Percentiles rank a stretch among this genome's conserved stretches.
These are phyloP conservation scores for Salix viminalis DNA, from an alignment of 345 rosid genomes.

Conservation along the genomic window DNA sequence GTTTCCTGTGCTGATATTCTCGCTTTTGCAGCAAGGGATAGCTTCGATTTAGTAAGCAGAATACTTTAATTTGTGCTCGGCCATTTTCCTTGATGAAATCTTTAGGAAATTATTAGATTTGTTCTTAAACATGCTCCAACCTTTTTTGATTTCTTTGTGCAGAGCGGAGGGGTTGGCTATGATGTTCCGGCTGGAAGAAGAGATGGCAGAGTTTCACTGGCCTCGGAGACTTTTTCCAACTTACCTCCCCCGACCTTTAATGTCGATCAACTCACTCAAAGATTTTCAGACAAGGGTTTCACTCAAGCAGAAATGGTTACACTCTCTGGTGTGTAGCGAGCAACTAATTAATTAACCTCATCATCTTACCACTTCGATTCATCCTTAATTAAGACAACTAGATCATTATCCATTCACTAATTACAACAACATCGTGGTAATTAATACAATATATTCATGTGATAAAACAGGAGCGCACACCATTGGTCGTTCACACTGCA, in stretches of 20 bases:
- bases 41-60: conserved; percentile 34
- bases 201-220: conserved; percentile 47
- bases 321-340: conserved; percentile 2
- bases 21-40: conserved; percentile 55
- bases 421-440: no score
- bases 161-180: conserved; percentile 47
- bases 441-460: not conserved
- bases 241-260: conserved; percentile 8
- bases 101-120: not conserved
- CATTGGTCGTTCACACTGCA: conserved; percentile 21
- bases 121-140: not conserved
- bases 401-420: not conserved
- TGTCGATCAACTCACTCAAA: conserved; percentile 13
- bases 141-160: not conserved
- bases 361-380: no score
- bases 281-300: conserved; percentile 16
- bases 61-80: not conserved
- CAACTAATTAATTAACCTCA: not conserved
- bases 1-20: conserved; percentile 60
- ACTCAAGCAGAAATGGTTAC: conserved; percentile 22
- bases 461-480: conserved; percentile 22
- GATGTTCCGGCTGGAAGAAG: conserved; percentile 57
- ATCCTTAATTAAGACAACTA: not conserved
- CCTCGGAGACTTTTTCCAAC: conserved; percentile 26
- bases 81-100: not conserved